Evolutionary conservation across 1,284 basidiomycete genomes (phyloP).

Genomic region (Fomitiporia mediterranea): DNA sequence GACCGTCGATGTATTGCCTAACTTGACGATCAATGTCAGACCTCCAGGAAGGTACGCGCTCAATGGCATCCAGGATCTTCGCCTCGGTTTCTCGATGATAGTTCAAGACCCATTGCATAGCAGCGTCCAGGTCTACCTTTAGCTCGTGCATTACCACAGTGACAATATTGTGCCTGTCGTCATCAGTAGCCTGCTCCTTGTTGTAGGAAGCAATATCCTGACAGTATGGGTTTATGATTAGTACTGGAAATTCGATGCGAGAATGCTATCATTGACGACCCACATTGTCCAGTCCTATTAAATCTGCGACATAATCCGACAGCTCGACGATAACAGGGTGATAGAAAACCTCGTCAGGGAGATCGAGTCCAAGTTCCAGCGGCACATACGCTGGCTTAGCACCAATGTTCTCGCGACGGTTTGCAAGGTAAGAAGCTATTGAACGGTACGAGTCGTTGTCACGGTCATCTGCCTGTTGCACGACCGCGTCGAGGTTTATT

Average conservation of each 20-base stretch:
- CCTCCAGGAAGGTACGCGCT: constrained; percentile 26
- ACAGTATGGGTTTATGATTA: not conserved
- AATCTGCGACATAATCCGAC: constrained; percentile 50
- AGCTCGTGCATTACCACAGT: constrained; percentile 51
- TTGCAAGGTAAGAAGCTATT: constrained; percentile 53
- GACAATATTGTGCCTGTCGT: constrained; percentile 54
- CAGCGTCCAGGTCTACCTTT: constrained; percentile 44
- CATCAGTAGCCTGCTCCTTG: constrained; percentile 51
- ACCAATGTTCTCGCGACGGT: constrained; percentile 52
- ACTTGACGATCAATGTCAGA: constrained; percentile 30
- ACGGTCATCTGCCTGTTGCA: constrained; percentile 48
- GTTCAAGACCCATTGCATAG: constrained; percentile 48
- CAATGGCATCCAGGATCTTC: not conserved
- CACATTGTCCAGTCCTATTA: constrained; percentile 60
- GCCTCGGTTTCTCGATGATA: constrained; percentile 36
- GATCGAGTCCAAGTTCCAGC: constrained; percentile 47
- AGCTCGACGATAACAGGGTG: constrained; percentile 49
- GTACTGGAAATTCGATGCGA: constrained; percentile 12
- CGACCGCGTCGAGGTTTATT: constrained; percentile 51
- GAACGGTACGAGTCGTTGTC: constrained; percentile 43
- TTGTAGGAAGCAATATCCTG: constrained; percentile 63
- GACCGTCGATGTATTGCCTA: constrained; percentile 33
- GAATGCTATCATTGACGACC: too few relatives aligned
- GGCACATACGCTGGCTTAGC: constrained; percentile 58
- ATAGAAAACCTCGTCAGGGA: constrained; percentile 50